Base-by-base conservation (phyloP, 2,329 filamentous ascomycete species). In the Aureobasidium sp. region DNA sequence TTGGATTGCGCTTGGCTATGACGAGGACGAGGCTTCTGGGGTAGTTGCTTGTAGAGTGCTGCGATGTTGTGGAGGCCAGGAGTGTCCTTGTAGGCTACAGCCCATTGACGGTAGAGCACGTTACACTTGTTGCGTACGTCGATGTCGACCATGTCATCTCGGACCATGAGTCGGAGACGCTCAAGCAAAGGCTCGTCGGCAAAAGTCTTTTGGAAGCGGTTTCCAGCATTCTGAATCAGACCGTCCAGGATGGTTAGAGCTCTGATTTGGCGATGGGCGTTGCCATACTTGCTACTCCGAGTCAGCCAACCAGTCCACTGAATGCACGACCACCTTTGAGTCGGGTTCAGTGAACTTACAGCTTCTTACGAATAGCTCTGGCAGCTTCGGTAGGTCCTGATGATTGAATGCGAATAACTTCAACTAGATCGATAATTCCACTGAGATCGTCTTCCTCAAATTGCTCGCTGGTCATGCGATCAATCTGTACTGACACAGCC, bases 301-400 rank as follows among this genome's bases (percentile, higher is more conserved):
- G 34, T 60, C 44, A 64, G 50, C 46, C 27, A 26, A 27, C 20
- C 29, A 47, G 7, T 44, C 15, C 36, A 27, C 26, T 23, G 23
- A 42, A 8, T 20, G 37, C 23, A 42, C 17, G 51, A 42, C 37
- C 34, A 37, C 34, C 13, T 20, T 27, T 8, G 29, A 26, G 27
- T n/a, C 26, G 27, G 13, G 9, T 41, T 42, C 37, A 34, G 52
- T 23, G 39, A 9, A 73, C 84, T 71, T 74, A 87, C 82, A 99
- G 84, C 80, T 97, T 97, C 84, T 99, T 99, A 64, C 94, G 86
- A 69, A 99, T 84, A 52, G 94, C 92, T 71, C 94, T 86, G 60
- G 93, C 91, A 63, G 92, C 92, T 79, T 99, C 94, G 13, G 85
- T 84, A 1, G 94, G 91, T 0, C 94, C 94, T 7, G 89, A 89